Conservation (phyloP, 1,284 basidiomycete species). For the Heterobasidion occidentale region DNA sequence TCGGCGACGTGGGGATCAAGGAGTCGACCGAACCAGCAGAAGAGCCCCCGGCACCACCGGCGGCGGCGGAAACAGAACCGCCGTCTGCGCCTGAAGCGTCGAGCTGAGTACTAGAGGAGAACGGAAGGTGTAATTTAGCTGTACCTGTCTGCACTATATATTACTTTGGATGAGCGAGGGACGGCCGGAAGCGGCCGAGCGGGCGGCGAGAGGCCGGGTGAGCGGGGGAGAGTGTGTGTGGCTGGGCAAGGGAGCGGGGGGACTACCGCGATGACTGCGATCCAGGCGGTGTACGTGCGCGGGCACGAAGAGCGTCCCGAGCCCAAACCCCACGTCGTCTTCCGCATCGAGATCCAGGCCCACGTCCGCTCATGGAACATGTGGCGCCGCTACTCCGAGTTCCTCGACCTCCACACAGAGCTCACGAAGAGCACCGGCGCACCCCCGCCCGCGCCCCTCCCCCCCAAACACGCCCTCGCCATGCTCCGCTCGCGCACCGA, state of each 20-base stretch:
- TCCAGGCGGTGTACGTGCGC: slow-evolving; percentile 66
- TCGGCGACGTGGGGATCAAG: slow-evolving; percentile 51
- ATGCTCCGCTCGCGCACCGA: slow-evolving; percentile 42
- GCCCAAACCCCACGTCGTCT: slow-evolving; percentile 75
- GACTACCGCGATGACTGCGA: slow-evolving; percentile 36
- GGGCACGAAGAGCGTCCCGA: slow-evolving; percentile 56
- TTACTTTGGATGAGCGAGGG: background rate
- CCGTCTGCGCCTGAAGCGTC: background rate
- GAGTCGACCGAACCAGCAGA: slow-evolving; percentile 10
- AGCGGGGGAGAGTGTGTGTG: too few species aligned
- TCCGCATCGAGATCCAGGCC: slow-evolving; percentile 73
- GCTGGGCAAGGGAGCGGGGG: too few species aligned
- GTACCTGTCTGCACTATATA: background rate
- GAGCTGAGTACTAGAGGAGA: background rate
- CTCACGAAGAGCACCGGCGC: slow-evolving; percentile 66
- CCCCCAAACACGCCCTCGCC: slow-evolving; percentile 75
- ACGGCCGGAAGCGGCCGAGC: too few species aligned
- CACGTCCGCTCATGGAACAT: slow-evolving; percentile 88
- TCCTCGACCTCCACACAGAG: slow-evolving; percentile 79
- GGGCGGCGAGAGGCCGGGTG: too few species aligned
- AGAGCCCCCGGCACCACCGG: slow-evolving; percentile 4
- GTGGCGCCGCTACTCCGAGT: slow-evolving; percentile 91
- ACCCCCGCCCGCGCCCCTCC: slow-evolving; percentile 69
- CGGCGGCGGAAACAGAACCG: background rate
- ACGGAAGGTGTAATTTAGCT: background rate